These are phyloP conservation scores for Microcos paniculata DNA, from an alignment of 345 rosid genomes.

Conservation along the genomic window DNA sequence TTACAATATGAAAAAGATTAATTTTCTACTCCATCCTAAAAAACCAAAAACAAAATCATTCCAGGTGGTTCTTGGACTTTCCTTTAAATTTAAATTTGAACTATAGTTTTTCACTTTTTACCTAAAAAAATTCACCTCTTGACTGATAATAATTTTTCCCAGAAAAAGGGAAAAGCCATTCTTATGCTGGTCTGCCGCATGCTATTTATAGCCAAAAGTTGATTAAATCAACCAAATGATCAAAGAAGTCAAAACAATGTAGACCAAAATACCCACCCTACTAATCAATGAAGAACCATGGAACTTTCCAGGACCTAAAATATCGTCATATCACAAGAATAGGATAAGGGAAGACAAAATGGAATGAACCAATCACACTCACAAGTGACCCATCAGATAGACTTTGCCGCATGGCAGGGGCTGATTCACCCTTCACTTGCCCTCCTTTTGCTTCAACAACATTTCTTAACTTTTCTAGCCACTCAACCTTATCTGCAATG, in stretches of 20 bases:
- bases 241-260: background rate
- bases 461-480: slow-evolving; percentile 80
- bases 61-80: background rate
- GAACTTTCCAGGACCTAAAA: background rate
- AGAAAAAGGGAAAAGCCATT: background rate
- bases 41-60: background rate
- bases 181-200: background rate
- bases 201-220: background rate
- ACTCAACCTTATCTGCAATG: slow-evolving; percentile 74
- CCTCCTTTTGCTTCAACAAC: slow-evolving; percentile 68
- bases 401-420: slow-evolving; percentile 74
- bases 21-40: background rate
- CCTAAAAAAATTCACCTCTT: background rate
- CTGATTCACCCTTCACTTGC: slow-evolving; percentile 56
- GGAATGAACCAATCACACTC: slow-evolving; percentile 47
- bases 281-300: background rate
- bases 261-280: background rate
- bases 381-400: slow-evolving; percentile 98
- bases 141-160: background rate
- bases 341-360: background rate
- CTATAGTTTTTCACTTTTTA: background rate
- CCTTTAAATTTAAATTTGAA: background rate
- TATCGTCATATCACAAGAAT: background rate
- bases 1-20: background rate
- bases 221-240: background rate